Evolutionary conservation across 805 yeast species (phyloP).

Genomic region (Citeromyces nyonsensis): DNA sequence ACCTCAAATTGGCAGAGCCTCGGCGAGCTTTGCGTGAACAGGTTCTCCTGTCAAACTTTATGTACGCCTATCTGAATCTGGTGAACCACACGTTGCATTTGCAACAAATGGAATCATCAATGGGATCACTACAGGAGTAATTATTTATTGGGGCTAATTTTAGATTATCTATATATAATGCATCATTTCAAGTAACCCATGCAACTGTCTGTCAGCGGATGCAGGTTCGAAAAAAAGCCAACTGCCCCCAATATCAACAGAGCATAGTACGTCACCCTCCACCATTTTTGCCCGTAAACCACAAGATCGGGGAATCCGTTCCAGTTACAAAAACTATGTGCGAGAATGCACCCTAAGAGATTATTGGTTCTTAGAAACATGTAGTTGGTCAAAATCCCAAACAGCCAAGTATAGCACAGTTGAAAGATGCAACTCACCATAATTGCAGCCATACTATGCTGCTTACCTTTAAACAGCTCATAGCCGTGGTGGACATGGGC

Average conservation of each 20-base stretch:
- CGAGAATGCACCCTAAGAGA: conserved; percentile 38
- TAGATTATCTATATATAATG: conserved; percentile 1
- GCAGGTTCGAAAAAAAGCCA: conserved; percentile 17
- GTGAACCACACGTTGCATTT: conserved; percentile 82
- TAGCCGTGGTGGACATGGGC: conserved; percentile 72
- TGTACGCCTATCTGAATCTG: conserved; percentile 91
- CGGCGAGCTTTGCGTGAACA: conserved; percentile 85
- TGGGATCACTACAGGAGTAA: conserved; percentile 14
- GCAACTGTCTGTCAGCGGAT: conserved; percentile 10
- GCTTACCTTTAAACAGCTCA: conserved; percentile 19
- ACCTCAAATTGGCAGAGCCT: conserved; percentile 87
- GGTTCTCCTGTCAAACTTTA: conserved; percentile 84
- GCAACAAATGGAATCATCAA: conserved; percentile 50
- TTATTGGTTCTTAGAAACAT: conserved; percentile 35
- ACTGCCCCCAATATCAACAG: conserved; percentile 26
- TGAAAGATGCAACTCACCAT: conserved; percentile 30
- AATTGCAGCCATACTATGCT: conserved; percentile 14
- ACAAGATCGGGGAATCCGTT: conserved; percentile 57
- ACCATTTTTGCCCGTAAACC: no score
- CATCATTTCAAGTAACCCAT: conserved; percentile 5
- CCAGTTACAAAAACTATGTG: conserved; percentile 55
- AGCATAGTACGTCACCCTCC: conserved; percentile 18
- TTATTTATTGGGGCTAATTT: neutral
- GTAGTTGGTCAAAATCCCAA: conserved; percentile 53
- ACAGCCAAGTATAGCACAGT: conserved; percentile 45